These are phyloP conservation scores for Fusarium sp. DNA, from an alignment of 2,329 filamentous ascomycete species.

Conservation along the genomic window DNA sequence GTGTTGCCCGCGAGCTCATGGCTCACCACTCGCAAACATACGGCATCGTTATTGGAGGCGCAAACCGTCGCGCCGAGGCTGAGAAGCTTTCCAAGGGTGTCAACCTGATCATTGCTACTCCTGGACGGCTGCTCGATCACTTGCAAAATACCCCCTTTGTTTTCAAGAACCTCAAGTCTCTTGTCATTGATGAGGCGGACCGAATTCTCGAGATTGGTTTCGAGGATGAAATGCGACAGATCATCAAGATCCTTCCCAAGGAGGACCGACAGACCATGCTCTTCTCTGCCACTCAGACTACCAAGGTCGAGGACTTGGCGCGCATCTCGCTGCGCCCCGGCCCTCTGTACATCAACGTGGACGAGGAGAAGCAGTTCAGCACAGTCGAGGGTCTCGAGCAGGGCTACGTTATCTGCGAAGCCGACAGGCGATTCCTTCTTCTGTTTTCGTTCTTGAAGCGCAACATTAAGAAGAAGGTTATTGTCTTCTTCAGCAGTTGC, in stretches of 20 bases:
- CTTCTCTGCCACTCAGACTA: slow-evolving; percentile 99
- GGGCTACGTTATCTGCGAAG: slow-evolving; percentile 93
- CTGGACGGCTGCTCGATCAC: slow-evolving; percentile 92
- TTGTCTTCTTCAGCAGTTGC: slow-evolving; percentile 95
- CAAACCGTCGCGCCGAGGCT: slow-evolving; percentile 89
- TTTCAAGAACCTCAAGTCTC: slow-evolving; percentile 91
- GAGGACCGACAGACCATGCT: slow-evolving; percentile 94
- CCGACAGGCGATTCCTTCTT: slow-evolving; percentile 92
- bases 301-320: slow-evolving; percentile 96
- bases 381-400: slow-evolving; percentile 96
- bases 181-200: slow-evolving; percentile 97
- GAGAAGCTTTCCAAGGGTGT: slow-evolving; percentile 96
- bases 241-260: slow-evolving; percentile 91
- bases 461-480: slow-evolving; percentile 93
- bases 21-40: slow-evolving; percentile 93
- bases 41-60: slow-evolving; percentile 95
- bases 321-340: slow-evolving; percentile 92
- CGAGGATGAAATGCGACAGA: slow-evolving; percentile 97
- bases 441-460: slow-evolving; percentile 95
- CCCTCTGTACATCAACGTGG: slow-evolving; percentile 97
- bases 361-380: slow-evolving; percentile 87
- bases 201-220: slow-evolving; percentile 97
- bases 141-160: slow-evolving; percentile 91
- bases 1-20: slow-evolving; percentile 93
- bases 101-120: slow-evolving; percentile 93